Evolutionary conservation across 2,329 filamentous ascomycete genomes (phyloP), one percentile per base, ranked within the genome.

Genomic region (Claviceps sp.): DNA sequence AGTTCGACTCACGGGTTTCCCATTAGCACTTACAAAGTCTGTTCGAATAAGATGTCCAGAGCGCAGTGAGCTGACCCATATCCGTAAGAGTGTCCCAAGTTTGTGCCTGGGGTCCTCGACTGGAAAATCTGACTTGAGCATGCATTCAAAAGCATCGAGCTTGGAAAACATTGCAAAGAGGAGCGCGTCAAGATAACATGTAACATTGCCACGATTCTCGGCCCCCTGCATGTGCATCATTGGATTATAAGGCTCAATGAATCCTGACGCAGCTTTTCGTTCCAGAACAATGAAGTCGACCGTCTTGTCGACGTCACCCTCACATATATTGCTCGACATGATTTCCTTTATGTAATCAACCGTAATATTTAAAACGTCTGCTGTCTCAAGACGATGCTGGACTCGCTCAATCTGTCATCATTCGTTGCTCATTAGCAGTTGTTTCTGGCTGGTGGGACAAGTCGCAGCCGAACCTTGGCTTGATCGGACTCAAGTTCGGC

Each of bases 91-190:
- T 9, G 82, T 82, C n/a, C 84, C 84, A 50, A 98, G 72, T 59
- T 82, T 87, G 59, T 79, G 82, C 56, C 84, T 79, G 11, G 72
- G 68, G 56, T 88, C 81, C 55, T 93, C 86, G 16, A 59, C 49
- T 26, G 82, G 77, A 55, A 88, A 87, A 7, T 84, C 81, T 53
- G 84, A 85, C 65, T 87, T 90, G 37, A 96, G 74, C 75, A 97
- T 95, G 48, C 86, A 88, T 66, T 97, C 91, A 65, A 95, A 98
- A 57, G 86, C 90, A 58, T 89, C 85, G 40, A 96, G 75, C 54
- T 87, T 84, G 18, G 87, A 86, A 65, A 97, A 97, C 89, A 98
- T 96, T 65, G 91, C 86, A 65, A 96, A 97, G 1, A 98, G 76
- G 22, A 97, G 71, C 0, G 91, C 79, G 65, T 97, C 93, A 16